phyloP scores from a whole-genome alignment of 2,329 filamentous ascomycete species.

The Neonectria sp. region DNA sequence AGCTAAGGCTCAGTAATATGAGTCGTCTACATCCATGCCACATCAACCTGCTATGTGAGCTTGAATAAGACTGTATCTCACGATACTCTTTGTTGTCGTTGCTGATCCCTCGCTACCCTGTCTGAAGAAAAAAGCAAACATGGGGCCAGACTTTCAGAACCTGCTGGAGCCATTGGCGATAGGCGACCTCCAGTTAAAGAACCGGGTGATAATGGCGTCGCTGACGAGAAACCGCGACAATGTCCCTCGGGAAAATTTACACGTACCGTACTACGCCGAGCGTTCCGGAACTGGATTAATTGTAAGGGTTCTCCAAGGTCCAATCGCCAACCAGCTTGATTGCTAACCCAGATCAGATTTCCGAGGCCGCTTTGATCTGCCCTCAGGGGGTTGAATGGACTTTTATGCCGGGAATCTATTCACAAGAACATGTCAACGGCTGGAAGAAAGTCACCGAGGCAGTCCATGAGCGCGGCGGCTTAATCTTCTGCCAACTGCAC shows the following conservation, averaged over 20 bases:
- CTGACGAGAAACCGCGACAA: constrained; percentile 19
- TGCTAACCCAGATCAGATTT: constrained; percentile 6
- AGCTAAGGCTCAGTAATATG: background rate
- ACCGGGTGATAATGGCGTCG: constrained; percentile 15
- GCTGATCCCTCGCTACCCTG: background rate
- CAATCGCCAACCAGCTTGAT: background rate
- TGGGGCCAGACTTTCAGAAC: background rate
- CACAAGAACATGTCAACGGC: constrained; percentile 9
- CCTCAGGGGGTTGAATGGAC: constrained; percentile 20
- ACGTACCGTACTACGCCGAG: constrained; percentile 15
- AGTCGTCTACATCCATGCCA: background rate
- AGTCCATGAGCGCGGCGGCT: background rate
- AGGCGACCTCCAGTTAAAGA: constrained; percentile 11
- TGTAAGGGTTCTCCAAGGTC: background rate
- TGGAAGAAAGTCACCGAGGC: background rate
- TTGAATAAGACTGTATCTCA: background rate
- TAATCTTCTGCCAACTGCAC: constrained; percentile 15
- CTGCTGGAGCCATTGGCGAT: constrained; percentile 14
- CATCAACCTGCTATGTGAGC: background rate
- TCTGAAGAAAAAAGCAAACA: background rate
- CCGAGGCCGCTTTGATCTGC: constrained; percentile 18
- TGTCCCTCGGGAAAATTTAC: constrained; percentile 12
- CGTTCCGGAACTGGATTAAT: background rate
- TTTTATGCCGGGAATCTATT: constrained; percentile 15
- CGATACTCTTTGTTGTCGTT: background rate